Conservation (phyloP, 169 alveolate species). For the Plasmodium chabaudi region DNA sequence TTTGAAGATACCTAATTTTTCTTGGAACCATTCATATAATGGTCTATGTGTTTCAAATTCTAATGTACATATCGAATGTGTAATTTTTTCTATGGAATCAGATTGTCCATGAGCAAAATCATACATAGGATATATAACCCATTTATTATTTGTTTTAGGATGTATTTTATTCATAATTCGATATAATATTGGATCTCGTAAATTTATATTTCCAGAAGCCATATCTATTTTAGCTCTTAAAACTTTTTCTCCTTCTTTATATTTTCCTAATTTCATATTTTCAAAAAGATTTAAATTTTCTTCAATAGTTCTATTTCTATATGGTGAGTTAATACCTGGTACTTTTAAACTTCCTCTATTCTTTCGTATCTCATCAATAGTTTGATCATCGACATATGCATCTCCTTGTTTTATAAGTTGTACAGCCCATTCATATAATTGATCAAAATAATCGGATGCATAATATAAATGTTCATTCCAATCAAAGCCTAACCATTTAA, state of each 20-base stretch:
- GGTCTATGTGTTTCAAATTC: slow-evolving; percentile 99
- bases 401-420: slow-evolving; percentile 95
- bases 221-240: slow-evolving; percentile 98
- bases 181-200: slow-evolving; percentile 98
- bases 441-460: slow-evolving; percentile 98
- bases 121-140: slow-evolving; percentile 99
- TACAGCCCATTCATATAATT: slow-evolving; percentile 96
- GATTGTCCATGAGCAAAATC: slow-evolving; percentile 99
- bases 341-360: slow-evolving; percentile 91
- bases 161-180: slow-evolving; percentile 92
- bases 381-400: slow-evolving; percentile 98
- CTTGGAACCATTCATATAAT: slow-evolving; percentile 98
- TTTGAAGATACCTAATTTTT: slow-evolving; percentile 88
- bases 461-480: slow-evolving; percentile 93
- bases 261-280: slow-evolving; percentile 95
- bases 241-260: slow-evolving; percentile 96
- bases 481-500: slow-evolving; percentile 97
- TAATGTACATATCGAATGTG: slow-evolving; percentile 99
- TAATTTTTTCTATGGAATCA: slow-evolving; percentile 97
- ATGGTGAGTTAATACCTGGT: slow-evolving; percentile 93
- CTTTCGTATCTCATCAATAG: slow-evolving; percentile 93
- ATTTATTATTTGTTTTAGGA: slow-evolving; percentile 98
- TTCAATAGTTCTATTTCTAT: slow-evolving; percentile 95
- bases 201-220: slow-evolving; percentile 96
- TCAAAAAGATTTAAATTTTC: slow-evolving; percentile 96